Evolutionary conservation across 2,329 filamentous ascomycete species (phyloP).

Genomic region (Cryphonectria japonica): DNA sequence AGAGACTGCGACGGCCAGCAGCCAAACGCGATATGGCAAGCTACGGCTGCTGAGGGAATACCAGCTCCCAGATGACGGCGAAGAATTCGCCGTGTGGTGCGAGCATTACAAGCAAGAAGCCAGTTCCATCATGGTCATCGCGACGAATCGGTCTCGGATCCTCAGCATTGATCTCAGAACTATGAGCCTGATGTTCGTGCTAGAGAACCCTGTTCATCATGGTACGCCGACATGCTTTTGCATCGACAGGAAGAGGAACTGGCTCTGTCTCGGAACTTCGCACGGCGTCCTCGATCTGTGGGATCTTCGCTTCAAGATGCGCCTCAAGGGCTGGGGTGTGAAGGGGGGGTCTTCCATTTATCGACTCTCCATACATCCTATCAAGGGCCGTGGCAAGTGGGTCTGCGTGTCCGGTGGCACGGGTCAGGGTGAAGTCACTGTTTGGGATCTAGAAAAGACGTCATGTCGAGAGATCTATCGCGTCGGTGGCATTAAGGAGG

Average conservation of each 20-base stretch:
- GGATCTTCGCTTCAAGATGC: conserved; percentile 93
- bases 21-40: conserved; percentile 75
- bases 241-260: conserved; percentile 82
- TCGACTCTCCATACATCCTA: conserved; percentile 77
- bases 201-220: conserved; percentile 89
- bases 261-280: conserved; percentile 88
- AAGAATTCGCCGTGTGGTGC: conserved; percentile 84
- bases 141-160: conserved; percentile 83
- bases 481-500: conserved; percentile 64
- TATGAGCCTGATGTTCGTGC: conserved; percentile 79
- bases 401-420: conserved; percentile 89
- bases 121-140: conserved; percentile 80
- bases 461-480: conserved; percentile 89
- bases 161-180: conserved; percentile 83
- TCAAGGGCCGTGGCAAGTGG: conserved; percentile 78
- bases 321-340: conserved; percentile 86
- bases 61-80: conserved; percentile 62
- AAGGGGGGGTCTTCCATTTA: conserved; percentile 80
- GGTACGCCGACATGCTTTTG: conserved; percentile 91
- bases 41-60: conserved; percentile 78
- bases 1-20: conserved; percentile 51
- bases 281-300: conserved; percentile 93
- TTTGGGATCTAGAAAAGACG: conserved; percentile 93
- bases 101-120: conserved; percentile 87
- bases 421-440: conserved; percentile 83